A percentile compares a stretch with the other conserved stretches of the same genome.
These are phyloP conservation scores for Yarrowia keelungensis DNA, from an alignment of 805 yeast species.

Conservation along the genomic window DNA sequence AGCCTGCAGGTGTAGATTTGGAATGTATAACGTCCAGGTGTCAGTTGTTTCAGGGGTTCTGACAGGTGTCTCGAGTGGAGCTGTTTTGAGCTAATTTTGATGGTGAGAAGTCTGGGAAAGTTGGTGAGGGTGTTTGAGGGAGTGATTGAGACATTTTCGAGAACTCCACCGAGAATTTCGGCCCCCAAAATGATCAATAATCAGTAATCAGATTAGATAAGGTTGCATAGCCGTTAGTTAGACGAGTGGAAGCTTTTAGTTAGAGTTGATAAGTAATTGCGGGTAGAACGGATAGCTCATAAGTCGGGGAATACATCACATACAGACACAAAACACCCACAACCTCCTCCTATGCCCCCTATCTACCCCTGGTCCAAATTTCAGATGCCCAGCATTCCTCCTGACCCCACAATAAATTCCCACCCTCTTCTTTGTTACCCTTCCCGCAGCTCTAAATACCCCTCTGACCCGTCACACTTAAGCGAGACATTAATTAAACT, in stretches of 20 bases:
- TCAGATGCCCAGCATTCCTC: neutral
- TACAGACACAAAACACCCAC: too few relatives aligned
- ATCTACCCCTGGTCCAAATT: neutral
- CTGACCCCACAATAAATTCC: neutral
- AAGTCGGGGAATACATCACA: too few relatives aligned
- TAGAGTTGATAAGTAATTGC: constrained; percentile 2
- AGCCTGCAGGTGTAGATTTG: neutral
- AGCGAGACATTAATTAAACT: constrained; percentile 24
- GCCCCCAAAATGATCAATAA: neutral
- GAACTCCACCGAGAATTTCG: too few relatives aligned
- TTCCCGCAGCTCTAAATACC: constrained; percentile 4
- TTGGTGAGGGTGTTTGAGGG: too few relatives aligned
- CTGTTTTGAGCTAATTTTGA: too few relatives aligned
- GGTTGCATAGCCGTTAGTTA: constrained; percentile 14
- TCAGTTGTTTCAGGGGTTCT: constrained; percentile 1
- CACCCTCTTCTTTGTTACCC: neutral
- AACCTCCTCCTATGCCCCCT: neutral
- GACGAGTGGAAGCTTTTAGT: neutral
- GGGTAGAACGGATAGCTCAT: too few relatives aligned
- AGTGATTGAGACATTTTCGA: too few relatives aligned
- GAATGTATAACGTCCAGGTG: neutral
- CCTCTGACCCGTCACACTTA: neutral
- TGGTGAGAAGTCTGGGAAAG: too few relatives aligned
- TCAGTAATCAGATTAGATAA: neutral
- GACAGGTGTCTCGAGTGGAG: neutral